These are phyloP conservation scores for Phytophthora uliginosa DNA, from an alignment of 352 stramenopile species.

Conservation along the genomic window DNA sequence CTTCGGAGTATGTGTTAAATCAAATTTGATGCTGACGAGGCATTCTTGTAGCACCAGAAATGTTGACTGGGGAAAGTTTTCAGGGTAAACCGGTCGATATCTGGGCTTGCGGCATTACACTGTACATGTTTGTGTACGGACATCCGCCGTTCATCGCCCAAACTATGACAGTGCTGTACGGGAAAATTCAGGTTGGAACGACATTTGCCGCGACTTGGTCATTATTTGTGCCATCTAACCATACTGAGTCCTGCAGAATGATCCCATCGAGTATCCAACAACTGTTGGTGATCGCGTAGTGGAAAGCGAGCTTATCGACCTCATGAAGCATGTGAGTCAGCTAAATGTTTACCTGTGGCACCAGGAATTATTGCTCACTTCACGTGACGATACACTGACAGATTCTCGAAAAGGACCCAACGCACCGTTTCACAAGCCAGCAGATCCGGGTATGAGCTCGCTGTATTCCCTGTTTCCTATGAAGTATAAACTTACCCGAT, in stretches of 20 bases:
- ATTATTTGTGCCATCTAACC: not conserved
- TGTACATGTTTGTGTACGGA: conserved; percentile 98
- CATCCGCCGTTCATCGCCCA: conserved; percentile 94
- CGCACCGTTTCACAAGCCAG: conserved; percentile 64
- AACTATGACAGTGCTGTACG: conserved; percentile 93
- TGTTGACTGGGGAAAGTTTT: conserved; percentile 84
- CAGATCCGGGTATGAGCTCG: conserved; percentile 69
- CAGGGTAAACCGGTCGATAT: conserved; percentile 91
- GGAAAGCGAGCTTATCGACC: conserved; percentile 66
- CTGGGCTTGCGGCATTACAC: conserved; percentile 96
- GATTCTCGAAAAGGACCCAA: conserved; percentile 83
- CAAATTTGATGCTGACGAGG: not conserved
- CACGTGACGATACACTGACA: conserved; percentile 12
- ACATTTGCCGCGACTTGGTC: not conserved
- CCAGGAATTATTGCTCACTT: conserved; percentile 3
- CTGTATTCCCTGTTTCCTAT: not conserved
- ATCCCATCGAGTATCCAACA: conserved; percentile 64
- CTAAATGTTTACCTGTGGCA: not conserved
- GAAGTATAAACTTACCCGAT: not conserved
- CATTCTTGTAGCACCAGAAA: conserved; percentile 63
- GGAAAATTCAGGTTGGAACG: conserved; percentile 83
- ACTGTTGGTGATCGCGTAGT: conserved; percentile 60
- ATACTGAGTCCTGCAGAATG: conserved; percentile 54
- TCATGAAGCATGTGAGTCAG: conserved; percentile 66
- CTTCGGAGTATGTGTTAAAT: too few relatives aligned